These are phyloP conservation scores for Verticillium zaregamsianum DNA, from an alignment of 2,329 filamentous ascomycete genomes.

Conservation along the genomic window DNA sequence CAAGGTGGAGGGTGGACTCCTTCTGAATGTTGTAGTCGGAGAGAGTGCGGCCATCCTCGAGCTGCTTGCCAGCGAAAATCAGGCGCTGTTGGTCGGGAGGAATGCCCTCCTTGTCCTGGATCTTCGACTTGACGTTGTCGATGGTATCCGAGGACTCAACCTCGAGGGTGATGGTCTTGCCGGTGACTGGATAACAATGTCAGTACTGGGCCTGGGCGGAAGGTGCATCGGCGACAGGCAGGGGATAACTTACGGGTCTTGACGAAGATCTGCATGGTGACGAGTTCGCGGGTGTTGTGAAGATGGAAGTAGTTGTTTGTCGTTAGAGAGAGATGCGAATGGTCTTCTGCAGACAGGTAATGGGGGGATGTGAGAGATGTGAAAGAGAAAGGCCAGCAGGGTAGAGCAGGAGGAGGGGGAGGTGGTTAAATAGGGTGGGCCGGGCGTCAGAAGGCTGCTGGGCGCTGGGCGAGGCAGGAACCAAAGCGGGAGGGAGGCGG, in stretches of 20 bases:
- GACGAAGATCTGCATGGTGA: constrained; percentile 94
- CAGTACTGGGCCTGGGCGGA: constrained; percentile 29
- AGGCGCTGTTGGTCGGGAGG: constrained; percentile 80
- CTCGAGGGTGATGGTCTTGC: constrained; percentile 82
- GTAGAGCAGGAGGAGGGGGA: constrained; percentile 3
- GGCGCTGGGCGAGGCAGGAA: neutral
- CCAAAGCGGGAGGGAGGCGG: neutral
- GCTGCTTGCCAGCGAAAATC: constrained; percentile 65
- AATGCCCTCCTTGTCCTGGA: constrained; percentile 88
- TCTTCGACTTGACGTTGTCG: constrained; percentile 86
- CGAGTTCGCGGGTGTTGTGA: constrained; percentile 17
- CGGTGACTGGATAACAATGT: constrained; percentile 55
- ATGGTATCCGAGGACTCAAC: constrained; percentile 76
- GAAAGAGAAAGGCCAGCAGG: constrained; percentile 7
- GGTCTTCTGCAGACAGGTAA: neutral
- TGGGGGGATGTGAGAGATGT: constrained; percentile 4
- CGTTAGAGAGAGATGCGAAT: constrained; percentile 9
- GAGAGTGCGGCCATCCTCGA: constrained; percentile 47
- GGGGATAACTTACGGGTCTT: constrained; percentile 73
- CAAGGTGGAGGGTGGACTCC: constrained; percentile 68
- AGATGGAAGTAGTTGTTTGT: neutral
- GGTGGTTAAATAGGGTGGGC: constrained; percentile 3
- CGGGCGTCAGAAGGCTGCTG: neutral
- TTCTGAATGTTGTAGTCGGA: constrained; percentile 57
- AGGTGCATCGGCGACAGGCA: constrained; percentile 1